Conservation (phyloP, 495 filamentous ascomycete genomes). For the Wilcoxina mikolae region DNA sequence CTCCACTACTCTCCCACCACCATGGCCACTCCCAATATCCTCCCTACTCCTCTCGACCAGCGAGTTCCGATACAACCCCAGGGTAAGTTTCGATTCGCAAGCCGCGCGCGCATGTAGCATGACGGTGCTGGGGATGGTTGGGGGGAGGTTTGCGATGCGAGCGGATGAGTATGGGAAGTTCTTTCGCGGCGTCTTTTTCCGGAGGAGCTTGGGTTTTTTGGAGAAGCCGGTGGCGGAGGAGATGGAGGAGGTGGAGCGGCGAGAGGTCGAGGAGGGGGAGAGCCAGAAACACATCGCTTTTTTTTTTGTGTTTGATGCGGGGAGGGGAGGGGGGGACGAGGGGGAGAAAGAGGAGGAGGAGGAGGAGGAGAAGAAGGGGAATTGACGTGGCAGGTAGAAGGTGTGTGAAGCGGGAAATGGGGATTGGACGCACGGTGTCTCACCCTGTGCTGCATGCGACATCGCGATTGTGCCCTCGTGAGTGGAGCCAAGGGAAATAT, state of each 20-base stretch:
- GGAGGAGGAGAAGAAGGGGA: background rate
- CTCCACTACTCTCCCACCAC: background rate
- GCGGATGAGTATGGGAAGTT: background rate
- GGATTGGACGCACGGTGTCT: too few relatives aligned
- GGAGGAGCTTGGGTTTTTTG: background rate
- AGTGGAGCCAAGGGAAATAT: too few relatives aligned
- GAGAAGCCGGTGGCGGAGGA: background rate
- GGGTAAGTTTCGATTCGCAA: background rate
- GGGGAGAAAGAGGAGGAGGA: background rate
- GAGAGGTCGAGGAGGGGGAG: background rate
- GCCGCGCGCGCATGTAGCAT: background rate
- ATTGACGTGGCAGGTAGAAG: constrained; percentile 4
- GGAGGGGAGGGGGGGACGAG: background rate
- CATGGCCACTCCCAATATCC: background rate
- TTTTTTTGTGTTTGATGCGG: background rate
- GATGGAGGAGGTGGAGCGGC: background rate
- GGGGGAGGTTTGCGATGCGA: background rate
- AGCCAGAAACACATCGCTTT: background rate
- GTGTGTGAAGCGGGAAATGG: background rate
- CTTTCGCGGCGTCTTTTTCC: background rate
- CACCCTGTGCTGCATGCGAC: too few relatives aligned
- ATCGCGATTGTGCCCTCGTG: too few relatives aligned
- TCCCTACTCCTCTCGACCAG: background rate
- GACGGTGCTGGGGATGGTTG: background rate
- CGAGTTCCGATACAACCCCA: background rate